phyloP scores from a whole-genome alignment of 1,139 yeast species.

The Arxiozyma telluris region DNA sequence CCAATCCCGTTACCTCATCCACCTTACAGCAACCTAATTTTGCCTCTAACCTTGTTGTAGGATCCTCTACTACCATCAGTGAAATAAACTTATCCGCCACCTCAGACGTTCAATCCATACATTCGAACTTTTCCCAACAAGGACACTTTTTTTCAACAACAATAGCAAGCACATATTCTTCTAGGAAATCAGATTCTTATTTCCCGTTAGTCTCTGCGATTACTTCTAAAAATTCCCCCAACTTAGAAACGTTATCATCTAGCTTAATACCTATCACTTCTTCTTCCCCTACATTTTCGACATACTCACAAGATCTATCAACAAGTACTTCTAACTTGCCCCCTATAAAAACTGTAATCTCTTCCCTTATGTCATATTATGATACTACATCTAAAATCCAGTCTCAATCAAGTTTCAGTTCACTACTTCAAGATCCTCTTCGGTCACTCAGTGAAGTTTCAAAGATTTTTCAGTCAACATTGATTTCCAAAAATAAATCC shows the following conservation, averaged over 20 bases:
- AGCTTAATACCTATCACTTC: not conserved
- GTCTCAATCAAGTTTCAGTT: not conserved
- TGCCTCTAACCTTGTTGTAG: not conserved
- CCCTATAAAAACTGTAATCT: not conserved
- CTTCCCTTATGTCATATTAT: not conserved
- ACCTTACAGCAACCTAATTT: not conserved
- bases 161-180: not conserved
- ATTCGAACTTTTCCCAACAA: not conserved
- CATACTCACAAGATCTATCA: not conserved
- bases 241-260: not conserved
- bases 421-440: not conserved
- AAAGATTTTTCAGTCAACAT: not conserved
- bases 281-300: not conserved
- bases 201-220: not conserved
- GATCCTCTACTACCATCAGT: not conserved
- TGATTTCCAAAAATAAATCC: not conserved
- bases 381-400: not conserved
- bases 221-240: not conserved
- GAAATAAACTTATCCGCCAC: not conserved
- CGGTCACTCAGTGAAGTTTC: not conserved
- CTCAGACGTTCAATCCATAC: not conserved
- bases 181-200: not conserved
- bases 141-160: not conserved
- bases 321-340: not conserved
- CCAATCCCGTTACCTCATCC: not conserved